Conservation (phyloP, 1,284 basidiomycete genomes). For the Fistulina hepatica region DNA sequence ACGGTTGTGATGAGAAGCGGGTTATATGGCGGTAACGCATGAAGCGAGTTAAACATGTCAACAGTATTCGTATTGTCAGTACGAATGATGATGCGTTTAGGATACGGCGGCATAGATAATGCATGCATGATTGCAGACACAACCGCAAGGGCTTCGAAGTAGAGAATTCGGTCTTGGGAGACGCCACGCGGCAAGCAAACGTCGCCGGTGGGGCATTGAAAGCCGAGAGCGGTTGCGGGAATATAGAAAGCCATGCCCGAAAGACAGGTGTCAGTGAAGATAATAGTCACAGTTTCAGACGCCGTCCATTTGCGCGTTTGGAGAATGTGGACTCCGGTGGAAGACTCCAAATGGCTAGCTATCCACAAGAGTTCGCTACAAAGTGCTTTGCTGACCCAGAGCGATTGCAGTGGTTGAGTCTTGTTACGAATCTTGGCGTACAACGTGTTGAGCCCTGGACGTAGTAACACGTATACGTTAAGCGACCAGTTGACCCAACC, state of each 20-base stretch:
- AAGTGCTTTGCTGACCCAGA: constrained; percentile 2
- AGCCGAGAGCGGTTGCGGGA: constrained; percentile 1
- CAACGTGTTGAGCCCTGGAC: constrained; percentile 17
- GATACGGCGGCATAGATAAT: not conserved
- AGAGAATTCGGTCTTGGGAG: no score
- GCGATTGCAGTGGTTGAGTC: not conserved
- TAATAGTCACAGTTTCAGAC: constrained; percentile 8
- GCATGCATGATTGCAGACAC: not conserved
- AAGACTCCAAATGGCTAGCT: constrained; percentile 18
- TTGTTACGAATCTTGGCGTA: constrained; percentile 8
- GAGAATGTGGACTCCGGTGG: constrained; percentile 16
- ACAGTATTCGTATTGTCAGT: constrained; percentile 11
- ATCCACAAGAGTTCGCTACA: constrained; percentile 9
- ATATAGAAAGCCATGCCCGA: constrained; percentile 12
- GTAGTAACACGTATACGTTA: constrained; percentile 21
- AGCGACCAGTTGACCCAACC: constrained; percentile 25
- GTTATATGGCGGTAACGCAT: constrained; percentile 8
- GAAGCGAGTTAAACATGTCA: constrained; percentile 10
- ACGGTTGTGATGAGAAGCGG: constrained; percentile 7
- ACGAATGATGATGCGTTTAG: constrained; percentile 5
- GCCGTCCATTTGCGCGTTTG: constrained; percentile 10
- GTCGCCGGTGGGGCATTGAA: constrained; percentile 12
- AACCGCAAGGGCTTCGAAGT: constrained; percentile 8
- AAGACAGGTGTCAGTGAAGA: constrained; percentile 17
- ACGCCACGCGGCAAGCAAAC: no score